A percentile compares a stretch with the other conserved stretches of the same genome.
These are phyloP conservation scores for Noccaea caerulescens DNA, from an alignment of 345 rosid genomes.

Conservation along the genomic window DNA sequence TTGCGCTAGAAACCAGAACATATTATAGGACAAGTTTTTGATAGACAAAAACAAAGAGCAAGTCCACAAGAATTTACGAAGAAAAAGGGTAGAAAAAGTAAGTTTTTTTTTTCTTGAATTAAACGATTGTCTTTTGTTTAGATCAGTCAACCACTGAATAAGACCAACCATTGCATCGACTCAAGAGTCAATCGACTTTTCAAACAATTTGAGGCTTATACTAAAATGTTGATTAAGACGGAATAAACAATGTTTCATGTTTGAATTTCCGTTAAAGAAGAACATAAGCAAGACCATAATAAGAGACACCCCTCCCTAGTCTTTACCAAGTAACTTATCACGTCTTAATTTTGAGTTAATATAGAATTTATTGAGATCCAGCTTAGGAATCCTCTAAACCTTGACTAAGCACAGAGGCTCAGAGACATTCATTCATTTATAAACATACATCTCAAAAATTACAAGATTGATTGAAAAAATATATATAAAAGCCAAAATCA, in stretches of 20 bases:
- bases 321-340: conserved; percentile 32
- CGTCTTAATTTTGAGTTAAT: conserved; percentile 19
- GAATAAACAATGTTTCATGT: conserved; percentile 1
- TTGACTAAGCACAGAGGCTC: conserved; percentile 14
- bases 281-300: neutral
- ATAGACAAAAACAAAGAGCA: no score
- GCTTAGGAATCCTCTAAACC: conserved; percentile 12
- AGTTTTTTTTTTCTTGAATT: neutral
- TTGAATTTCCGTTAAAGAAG: neutral
- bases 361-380: conserved; percentile 1
- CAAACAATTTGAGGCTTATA: neutral
- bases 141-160: neutral
- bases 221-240: neutral
- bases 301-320: conserved; percentile 5
- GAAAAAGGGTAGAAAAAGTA: neutral
- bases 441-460: conserved; percentile 1
- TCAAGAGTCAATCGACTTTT: conserved; percentile 1
- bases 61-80: no score
- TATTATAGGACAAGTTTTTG: no score
- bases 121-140: neutral
- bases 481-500: neutral
- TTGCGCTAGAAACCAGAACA: no score
- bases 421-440: neutral
- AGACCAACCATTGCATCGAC: conserved; percentile 14
- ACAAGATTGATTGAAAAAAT: neutral